phyloP scores from a whole-genome alignment of 2,329 filamentous ascomycete genomes.

The Beauveria australis region DNA sequence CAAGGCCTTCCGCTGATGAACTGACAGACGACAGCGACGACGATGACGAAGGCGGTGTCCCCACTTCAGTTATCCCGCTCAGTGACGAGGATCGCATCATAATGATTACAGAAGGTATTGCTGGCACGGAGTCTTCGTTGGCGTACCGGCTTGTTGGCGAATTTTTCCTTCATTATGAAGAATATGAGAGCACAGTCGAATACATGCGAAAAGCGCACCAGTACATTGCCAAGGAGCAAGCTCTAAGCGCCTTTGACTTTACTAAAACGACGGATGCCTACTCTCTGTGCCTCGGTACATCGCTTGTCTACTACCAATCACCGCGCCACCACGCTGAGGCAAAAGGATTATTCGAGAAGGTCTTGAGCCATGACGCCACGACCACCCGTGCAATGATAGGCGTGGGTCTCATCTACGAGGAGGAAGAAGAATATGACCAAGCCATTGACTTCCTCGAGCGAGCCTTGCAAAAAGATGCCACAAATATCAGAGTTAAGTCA shows the following conservation, averaged over 20 bases:
- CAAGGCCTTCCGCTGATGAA: constrained; percentile 19
- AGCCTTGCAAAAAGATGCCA: constrained; percentile 63
- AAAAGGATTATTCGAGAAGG: constrained; percentile 73
- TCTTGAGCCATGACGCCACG: constrained; percentile 65
- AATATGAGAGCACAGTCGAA: constrained; percentile 74
- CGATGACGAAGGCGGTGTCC: constrained; percentile 48
- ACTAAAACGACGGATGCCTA: constrained; percentile 65
- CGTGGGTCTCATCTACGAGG: constrained; percentile 83
- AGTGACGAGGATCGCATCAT: constrained; percentile 72
- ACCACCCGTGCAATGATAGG: constrained; percentile 81
- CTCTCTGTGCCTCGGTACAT: constrained; percentile 72
- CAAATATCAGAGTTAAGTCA: constrained; percentile 70
- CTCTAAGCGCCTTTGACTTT: constrained; percentile 61
- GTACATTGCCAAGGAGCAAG: constrained; percentile 50
- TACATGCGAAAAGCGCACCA: constrained; percentile 66
- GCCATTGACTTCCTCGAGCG: constrained; percentile 74
- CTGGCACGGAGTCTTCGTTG: constrained; percentile 62
- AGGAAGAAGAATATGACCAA: constrained; percentile 78
- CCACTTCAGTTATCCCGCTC: constrained; percentile 48
- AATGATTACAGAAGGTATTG: constrained; percentile 69
- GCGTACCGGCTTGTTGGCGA: constrained; percentile 76
- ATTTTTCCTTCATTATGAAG: constrained; percentile 77
- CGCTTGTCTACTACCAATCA: constrained; percentile 81
- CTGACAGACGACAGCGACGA: constrained; percentile 49
- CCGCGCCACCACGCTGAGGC: constrained; percentile 86